Conservation (phyloP, 2,329 filamentous ascomycete genomes). For the Neofusicoccum sp. region DNA sequence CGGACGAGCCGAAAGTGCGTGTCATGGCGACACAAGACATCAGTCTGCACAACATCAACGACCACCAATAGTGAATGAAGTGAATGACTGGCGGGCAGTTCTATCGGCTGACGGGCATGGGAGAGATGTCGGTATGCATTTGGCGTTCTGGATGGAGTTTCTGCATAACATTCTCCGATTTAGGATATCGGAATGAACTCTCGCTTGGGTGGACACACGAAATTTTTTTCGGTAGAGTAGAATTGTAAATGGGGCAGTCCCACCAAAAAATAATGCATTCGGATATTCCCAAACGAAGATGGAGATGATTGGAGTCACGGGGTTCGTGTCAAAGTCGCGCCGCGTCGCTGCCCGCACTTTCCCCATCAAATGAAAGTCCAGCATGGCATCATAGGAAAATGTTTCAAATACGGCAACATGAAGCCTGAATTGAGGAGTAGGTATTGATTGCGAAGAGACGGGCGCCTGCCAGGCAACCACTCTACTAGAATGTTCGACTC, state of each 20-base stretch:
- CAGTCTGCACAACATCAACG: conserved; percentile 57
- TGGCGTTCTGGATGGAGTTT: neutral
- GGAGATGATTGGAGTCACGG: neutral
- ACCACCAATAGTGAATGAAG: conserved; percentile 26
- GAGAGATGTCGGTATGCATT: neutral
- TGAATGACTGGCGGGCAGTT: neutral
- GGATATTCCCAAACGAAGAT: neutral
- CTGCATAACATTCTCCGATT: neutral
- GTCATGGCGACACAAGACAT: conserved; percentile 57
- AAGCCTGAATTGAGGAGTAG: too few species aligned
- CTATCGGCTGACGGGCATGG: neutral
- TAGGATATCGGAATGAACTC: neutral
- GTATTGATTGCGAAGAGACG: neutral
- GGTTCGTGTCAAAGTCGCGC: neutral
- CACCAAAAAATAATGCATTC: neutral
- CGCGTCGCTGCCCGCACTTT: too few species aligned
- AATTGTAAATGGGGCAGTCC: conserved; percentile 1
- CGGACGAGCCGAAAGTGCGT: conserved; percentile 40
- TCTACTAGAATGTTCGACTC: neutral
- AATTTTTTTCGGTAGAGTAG: neutral
- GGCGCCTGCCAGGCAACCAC: neutral
- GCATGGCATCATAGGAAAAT: too few species aligned
- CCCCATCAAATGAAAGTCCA: too few species aligned
- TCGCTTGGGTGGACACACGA: conserved; percentile 2
- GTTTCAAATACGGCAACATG: too few species aligned